Percentiles rank a stretch among this genome's conserved stretches.
phyloP scores from a whole-genome alignment of 306 rosid genomes.

The Ammopiptanthus mongolicus region DNA sequence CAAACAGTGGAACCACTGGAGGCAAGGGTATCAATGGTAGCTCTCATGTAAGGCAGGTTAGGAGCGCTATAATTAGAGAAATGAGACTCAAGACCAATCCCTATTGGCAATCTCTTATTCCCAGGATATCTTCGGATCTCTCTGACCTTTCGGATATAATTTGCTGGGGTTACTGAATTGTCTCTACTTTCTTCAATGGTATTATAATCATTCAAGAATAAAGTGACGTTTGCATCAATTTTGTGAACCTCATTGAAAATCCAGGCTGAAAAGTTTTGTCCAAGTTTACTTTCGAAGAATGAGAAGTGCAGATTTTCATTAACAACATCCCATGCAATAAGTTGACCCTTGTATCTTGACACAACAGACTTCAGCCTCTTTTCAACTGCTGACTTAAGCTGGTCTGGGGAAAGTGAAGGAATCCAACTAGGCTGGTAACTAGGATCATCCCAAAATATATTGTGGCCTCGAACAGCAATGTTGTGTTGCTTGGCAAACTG shows the following conservation, averaged over 20 bases:
- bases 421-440: constrained; percentile 46
- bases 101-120: constrained; percentile 10
- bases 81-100: constrained; percentile 73
- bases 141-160: constrained; percentile 45
- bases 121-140: constrained; percentile 33
- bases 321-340: constrained; percentile 76
- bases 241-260: constrained; percentile 35
- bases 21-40: constrained; percentile 64
- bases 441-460: constrained; percentile 66
- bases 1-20: constrained; percentile 58
- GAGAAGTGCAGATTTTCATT: constrained; percentile 65
- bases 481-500: constrained; percentile 34
- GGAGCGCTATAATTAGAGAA: constrained; percentile 26
- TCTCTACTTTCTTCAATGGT: constrained; percentile 61
- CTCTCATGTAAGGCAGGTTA: constrained; percentile 55
- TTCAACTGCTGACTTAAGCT: constrained; percentile 29
- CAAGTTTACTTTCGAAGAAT: constrained; percentile 50
- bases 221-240: constrained; percentile 33
- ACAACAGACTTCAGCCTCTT: constrained; percentile 44
- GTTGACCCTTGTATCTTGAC: constrained; percentile 47
- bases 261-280: constrained; percentile 23
- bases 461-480: constrained; percentile 67
- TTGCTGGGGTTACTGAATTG: constrained; percentile 28
- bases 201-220: constrained; percentile 67
- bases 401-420: constrained; percentile 25